Conservation (phyloP, 176 grass and related monocot genomes). For the Musa troglodytarum region DNA sequence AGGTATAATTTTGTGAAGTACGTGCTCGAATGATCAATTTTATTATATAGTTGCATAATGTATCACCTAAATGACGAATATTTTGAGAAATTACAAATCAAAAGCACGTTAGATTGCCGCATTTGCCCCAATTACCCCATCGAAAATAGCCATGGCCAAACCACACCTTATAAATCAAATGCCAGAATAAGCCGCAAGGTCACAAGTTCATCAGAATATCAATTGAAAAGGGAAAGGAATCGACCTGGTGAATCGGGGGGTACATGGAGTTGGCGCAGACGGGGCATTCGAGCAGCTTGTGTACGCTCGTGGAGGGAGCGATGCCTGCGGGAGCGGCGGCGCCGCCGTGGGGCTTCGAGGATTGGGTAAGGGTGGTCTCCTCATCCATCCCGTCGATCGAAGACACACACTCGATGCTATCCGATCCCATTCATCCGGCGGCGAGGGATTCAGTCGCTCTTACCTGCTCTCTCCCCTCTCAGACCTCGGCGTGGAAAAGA, state of each 20-base stretch:
- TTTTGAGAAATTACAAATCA: too few relatives aligned
- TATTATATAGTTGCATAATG: too few relatives aligned
- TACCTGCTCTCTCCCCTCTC: not conserved
- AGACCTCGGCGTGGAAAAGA: not conserved
- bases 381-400: not conserved
- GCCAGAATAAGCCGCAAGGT: too few relatives aligned
- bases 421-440: not conserved
- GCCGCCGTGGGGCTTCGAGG: not conserved
- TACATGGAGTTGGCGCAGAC: slow-evolving; percentile 15
- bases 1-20: too few relatives aligned
- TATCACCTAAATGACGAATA: too few relatives aligned
- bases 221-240: not conserved
- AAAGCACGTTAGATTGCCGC: too few relatives aligned
- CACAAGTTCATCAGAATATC: too few relatives aligned
- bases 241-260: slow-evolving; percentile 10
- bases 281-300: slow-evolving; percentile 11
- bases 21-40: too few relatives aligned
- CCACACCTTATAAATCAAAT: too few relatives aligned
- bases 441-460: not conserved
- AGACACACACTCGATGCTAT: not conserved
- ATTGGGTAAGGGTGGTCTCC: not conserved
- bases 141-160: too few relatives aligned
- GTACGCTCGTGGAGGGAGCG: not conserved
- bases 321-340: not conserved
- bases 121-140: too few relatives aligned